These are phyloP conservation scores for Hypoxylon sp. DNA, from an alignment of 2,329 filamentous ascomycete genomes.

Conservation along the genomic window DNA sequence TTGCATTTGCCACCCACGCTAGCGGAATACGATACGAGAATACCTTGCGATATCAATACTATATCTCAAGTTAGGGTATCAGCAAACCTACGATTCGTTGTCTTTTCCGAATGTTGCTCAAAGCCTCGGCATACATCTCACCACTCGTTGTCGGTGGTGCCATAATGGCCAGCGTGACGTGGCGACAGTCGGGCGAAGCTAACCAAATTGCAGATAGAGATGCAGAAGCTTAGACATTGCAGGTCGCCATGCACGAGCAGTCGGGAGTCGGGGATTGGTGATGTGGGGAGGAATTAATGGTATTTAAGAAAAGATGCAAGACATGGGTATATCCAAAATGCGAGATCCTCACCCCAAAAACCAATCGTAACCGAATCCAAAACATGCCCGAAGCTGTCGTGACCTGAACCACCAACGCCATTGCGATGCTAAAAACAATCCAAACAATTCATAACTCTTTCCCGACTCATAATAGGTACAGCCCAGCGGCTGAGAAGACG, in stretches of 20 bases:
- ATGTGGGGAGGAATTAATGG: conserved; percentile 8
- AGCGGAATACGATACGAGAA: conserved; percentile 5
- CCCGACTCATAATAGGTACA: conserved; percentile 47
- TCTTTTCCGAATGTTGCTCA: background rate
- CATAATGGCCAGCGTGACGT: conserved; percentile 2
- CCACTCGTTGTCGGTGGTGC: conserved; percentile 3
- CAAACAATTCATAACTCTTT: conserved; percentile 4
- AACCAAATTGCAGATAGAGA: background rate
- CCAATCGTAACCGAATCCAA: conserved; percentile 20
- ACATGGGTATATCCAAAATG: conserved; percentile 43
- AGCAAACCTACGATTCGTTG: background rate
- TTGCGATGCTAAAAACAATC: conserved; percentile 38
- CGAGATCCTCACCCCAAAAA: conserved; percentile 27
- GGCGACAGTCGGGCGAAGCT: background rate
- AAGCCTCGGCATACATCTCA: background rate
- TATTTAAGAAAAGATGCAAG: conserved; percentile 32
- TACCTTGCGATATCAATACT: background rate
- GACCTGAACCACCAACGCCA: conserved; percentile 37
- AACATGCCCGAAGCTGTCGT: conserved; percentile 26
- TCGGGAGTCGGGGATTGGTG: background rate
- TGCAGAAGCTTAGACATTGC: conserved; percentile 8
- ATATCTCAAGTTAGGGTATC: conserved; percentile 7
- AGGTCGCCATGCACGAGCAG: background rate
- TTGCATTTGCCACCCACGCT: conserved; percentile 7
- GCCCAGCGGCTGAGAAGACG: conserved; percentile 49